Base-by-base conservation (phyloP, 345 rosid species). In the Mallotus nudiflorus region DNA sequence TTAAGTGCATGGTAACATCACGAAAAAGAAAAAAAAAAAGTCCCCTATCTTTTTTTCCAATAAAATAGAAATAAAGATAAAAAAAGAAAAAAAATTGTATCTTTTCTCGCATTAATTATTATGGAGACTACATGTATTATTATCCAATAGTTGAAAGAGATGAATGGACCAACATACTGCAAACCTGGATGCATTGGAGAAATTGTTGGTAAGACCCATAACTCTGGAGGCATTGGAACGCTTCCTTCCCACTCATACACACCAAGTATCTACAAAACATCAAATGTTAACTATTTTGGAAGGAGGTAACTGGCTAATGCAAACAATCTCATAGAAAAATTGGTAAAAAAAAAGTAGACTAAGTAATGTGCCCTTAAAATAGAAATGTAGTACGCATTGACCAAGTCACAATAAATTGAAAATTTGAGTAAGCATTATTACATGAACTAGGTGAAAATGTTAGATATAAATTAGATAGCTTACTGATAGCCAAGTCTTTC, bases 211-310 rank as follows among this genome's bases (percentile, higher is more conserved):
- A 68, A 58, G 12, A 52, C 18, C 77, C 73, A 74, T 15, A 74
- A 60, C 20, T 74, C 77, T 0, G 77, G 77, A 0, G 78, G 78
- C 56, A 74, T 61, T n/a, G 78, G 78, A 16, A 68, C 68, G 64
- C 64, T 51, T 33, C 78, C 78, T 1, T 71, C 63, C 78, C 78
- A 74, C 10, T 74, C 73, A 50, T 68, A 74, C 16, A 74, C 51
- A n/a, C 78, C 78, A 44, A 74, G 68, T 50, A 74, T 68, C 78
- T 74, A 46, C 5, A 33, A 5, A 13, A 40, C 9, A 59, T 4
- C 5, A 39, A 39, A 57, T 31, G 20, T 29, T 22, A 18, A 16
- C 10, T 25, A 33, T 33, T 33, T 33, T 3, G 37, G 37, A 33
- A 3, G 3, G 6, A 2, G 6, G 37, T 33, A 33, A 33, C 3